A percentile compares a stretch with the other conserved stretches of the same genome.
Evolutionary conservation across 1,139 yeast species (phyloP).

Genomic region (Diutina rugosa): DNA sequence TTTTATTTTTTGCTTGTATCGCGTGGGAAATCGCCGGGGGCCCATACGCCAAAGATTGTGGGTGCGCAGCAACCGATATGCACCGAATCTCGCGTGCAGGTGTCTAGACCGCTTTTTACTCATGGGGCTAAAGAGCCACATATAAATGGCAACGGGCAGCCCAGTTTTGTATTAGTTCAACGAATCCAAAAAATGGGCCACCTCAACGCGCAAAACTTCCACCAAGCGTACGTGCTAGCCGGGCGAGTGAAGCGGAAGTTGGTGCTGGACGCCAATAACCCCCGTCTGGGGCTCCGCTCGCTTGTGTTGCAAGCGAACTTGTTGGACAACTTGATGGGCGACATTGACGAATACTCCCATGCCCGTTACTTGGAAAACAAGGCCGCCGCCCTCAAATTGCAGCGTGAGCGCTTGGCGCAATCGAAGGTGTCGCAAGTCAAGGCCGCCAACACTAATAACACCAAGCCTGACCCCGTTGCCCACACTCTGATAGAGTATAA

Average conservation of each 20-base stretch:
- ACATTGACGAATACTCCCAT: slow-evolving; percentile 10
- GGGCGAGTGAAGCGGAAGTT: slow-evolving; percentile 57
- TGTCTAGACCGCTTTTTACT: background rate
- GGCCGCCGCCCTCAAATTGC: background rate
- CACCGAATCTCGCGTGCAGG: background rate
- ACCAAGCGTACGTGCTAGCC: slow-evolving; percentile 48
- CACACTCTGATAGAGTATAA: background rate
- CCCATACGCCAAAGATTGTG: no score
- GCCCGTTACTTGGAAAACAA: background rate
- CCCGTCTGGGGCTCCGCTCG: slow-evolving; percentile 46
- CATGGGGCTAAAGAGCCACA: background rate
- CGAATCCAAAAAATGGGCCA: background rate
- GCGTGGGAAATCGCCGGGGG: no score
- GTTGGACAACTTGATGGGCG: slow-evolving; percentile 57
- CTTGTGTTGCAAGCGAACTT: slow-evolving; percentile 69
- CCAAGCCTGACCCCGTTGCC: background rate
- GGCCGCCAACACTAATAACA: background rate
- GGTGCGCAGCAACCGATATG: background rate
- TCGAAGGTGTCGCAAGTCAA: background rate
- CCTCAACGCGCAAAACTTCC: background rate
- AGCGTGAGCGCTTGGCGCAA: background rate
- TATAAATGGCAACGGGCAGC: background rate
- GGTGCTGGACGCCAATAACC: slow-evolving; percentile 49
- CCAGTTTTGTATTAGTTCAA: no score
- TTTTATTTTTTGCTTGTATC: no score